A percentile compares a stretch with the other conserved stretches of the same genome.
Evolutionary conservation across 768 basidiomycete species (phyloP).

Genomic region (Omphalotus guepiniiformis): DNA sequence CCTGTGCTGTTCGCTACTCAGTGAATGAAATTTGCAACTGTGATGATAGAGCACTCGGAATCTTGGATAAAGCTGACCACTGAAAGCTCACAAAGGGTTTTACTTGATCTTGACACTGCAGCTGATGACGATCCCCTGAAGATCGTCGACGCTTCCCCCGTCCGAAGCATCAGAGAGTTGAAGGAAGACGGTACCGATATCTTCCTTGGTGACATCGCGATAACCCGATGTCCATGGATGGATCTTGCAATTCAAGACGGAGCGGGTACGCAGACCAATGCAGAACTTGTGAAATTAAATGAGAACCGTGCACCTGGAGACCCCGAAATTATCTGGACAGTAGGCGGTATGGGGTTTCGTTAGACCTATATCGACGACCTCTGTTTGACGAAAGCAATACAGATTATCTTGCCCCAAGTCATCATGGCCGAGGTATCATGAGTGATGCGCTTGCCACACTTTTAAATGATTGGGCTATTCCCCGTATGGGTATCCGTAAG

Average conservation of each 20-base stretch:
- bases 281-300: constrained; percentile 28
- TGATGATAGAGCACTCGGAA: constrained; percentile 30
- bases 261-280: constrained; percentile 33
- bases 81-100: constrained; percentile 22
- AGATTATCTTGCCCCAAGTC: constrained; percentile 59
- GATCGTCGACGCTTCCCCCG: constrained; percentile 42
- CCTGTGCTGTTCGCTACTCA: neutral
- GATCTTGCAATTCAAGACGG: constrained; percentile 23
- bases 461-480: constrained; percentile 56
- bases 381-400: neutral
- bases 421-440: constrained; percentile 74
- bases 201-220: constrained; percentile 43
- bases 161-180: constrained; percentile 50
- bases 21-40: neutral
- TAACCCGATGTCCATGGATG: constrained; percentile 29
- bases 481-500: constrained; percentile 52
- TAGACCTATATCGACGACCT: neutral
- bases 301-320: constrained; percentile 39
- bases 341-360: constrained; percentile 46
- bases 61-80: constrained; percentile 24
- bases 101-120: constrained; percentile 28
- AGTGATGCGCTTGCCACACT: constrained; percentile 54
- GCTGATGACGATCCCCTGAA: constrained; percentile 20
- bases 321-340: constrained; percentile 52
- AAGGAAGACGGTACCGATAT: constrained; percentile 49